A percentile compares a stretch with the other conserved stretches of the same genome.
These are phyloP conservation scores for Mariannaea sp. DNA, from an alignment of 2,329 filamentous ascomycete genomes.

Conservation along the genomic window DNA sequence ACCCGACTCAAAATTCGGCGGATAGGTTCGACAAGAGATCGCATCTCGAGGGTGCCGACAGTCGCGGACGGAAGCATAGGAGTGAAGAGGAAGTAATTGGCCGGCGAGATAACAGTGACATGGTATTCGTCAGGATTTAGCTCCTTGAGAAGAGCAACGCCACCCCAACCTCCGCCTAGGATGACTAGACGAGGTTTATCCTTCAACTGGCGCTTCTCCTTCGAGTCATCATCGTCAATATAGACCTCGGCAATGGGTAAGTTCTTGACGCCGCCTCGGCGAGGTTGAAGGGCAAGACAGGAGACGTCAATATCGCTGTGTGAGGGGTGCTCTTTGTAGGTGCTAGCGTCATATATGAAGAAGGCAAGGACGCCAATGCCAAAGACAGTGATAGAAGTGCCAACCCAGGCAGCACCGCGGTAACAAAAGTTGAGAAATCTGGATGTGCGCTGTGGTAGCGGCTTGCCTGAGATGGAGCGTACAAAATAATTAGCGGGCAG, in stretches of 20 bases:
- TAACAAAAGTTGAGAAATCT: conserved; percentile 64
- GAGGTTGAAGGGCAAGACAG: conserved; percentile 78
- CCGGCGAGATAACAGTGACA: conserved; percentile 90
- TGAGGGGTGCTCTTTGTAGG: conserved; percentile 75
- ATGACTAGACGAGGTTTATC: conserved; percentile 93
- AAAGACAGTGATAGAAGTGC: conserved; percentile 74
- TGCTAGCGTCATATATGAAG: conserved; percentile 92
- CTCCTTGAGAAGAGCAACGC: conserved; percentile 88
- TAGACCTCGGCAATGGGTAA: conserved; percentile 86
- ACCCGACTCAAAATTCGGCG: conserved; percentile 79
- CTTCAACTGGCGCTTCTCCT: conserved; percentile 71
- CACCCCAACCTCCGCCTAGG: conserved; percentile 92
- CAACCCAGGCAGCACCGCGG: conserved; percentile 64
- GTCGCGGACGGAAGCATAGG: conserved; percentile 98
- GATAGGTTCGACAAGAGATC: conserved; percentile 91
- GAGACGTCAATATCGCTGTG: conserved; percentile 81
- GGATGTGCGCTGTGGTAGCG: conserved; percentile 55
- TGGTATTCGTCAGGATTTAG: conserved; percentile 92
- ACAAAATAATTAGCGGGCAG: conserved; percentile 35
- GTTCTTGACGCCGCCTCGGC: conserved; percentile 89
- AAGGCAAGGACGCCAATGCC: conserved; percentile 76
- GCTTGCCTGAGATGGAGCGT: conserved; percentile 57
- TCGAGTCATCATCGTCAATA: conserved; percentile 85
- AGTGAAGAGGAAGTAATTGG: conserved; percentile 97
- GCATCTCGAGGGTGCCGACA: conserved; percentile 88